phyloP scores from a whole-genome alignment of 306 rosid species.

The Vigna reflexopilosa region DNA sequence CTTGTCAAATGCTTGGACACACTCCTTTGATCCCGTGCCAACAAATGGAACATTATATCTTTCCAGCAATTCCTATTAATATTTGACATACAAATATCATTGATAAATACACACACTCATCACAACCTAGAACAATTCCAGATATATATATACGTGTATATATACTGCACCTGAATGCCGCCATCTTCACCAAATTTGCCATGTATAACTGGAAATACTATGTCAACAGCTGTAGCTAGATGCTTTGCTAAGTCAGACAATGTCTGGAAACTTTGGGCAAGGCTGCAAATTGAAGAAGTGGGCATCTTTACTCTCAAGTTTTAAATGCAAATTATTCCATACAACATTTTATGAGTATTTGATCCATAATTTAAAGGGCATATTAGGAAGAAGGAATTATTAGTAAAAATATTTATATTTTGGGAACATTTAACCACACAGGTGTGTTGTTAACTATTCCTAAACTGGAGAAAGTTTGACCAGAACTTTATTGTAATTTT shows the following conservation, averaged over 20 bases:
- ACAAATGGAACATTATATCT: constrained; percentile 83
- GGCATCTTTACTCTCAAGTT: constrained; percentile 20
- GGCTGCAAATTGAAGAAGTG: constrained; percentile 64
- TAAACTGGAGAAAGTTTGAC: neutral
- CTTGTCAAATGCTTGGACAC: constrained; percentile 89
- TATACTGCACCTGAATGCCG: constrained; percentile 77
- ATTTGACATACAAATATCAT: constrained; percentile 42
- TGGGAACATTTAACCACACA: constrained; percentile 22
- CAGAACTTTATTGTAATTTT: constrained; percentile 14
- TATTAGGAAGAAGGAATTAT: constrained; percentile 1
- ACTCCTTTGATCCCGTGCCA: constrained; percentile 90
- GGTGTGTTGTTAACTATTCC: neutral
- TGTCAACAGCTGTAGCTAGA: constrained; percentile 80
- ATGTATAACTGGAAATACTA: constrained; percentile 94
- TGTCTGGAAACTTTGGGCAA: constrained; percentile 83
- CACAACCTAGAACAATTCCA: constrained; percentile 22
- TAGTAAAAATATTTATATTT: constrained; percentile 9
- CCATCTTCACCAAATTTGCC: constrained; percentile 98
- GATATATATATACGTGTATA: neutral
- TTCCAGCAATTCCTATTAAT: constrained; percentile 82
- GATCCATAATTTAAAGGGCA: constrained; percentile 27
- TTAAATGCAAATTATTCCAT: constrained; percentile 29
- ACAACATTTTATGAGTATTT: neutral
- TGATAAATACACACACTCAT: constrained; percentile 10
- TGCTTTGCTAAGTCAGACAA: constrained; percentile 78